Evolutionary conservation across 1,284 basidiomycete species (phyloP).

Genomic region (Trametes pubescens): DNA sequence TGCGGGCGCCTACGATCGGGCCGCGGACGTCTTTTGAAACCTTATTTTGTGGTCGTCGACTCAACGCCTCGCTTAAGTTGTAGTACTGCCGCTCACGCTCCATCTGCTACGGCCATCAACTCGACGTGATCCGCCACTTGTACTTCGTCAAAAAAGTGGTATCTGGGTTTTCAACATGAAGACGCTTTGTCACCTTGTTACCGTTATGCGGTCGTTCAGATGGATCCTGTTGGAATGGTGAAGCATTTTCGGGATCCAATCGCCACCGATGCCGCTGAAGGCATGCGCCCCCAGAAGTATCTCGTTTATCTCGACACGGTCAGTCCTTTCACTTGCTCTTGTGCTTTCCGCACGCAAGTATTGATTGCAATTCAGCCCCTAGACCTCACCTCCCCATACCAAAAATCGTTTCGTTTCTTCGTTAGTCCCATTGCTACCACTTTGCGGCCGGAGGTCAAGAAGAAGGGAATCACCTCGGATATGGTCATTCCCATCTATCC

Average conservation of each 20-base stretch:
- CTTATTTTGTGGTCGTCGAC: background rate
- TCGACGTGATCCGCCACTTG: background rate
- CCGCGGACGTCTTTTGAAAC: background rate
- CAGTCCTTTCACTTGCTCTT: background rate
- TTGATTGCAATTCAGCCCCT: background rate
- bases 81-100: background rate
- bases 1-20: too few species aligned
- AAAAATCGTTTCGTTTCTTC: conserved; percentile 5
- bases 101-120: background rate
- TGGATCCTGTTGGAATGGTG: conserved; percentile 20
- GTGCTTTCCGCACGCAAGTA: background rate
- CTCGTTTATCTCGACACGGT: conserved; percentile 6
- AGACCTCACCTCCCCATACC: conserved; percentile 2
- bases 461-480: conserved; percentile 1
- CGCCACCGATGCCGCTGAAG: conserved; percentile 2
- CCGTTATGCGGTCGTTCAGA: conserved; percentile 11
- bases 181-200: background rate
- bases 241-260: conserved; percentile 2
- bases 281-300: conserved; percentile 5
- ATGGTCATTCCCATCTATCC: conserved; percentile 21
- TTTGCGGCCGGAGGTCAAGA: background rate
- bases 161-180: too few species aligned
- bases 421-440: conserved; percentile 4
- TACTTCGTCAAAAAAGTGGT: too few species aligned
- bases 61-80: background rate